Percentiles rank a stretch among this genome's conserved stretches.
Conservation (phyloP, 768 basidiomycete genomes). For the Kwoniella mangroviensis region DNA sequence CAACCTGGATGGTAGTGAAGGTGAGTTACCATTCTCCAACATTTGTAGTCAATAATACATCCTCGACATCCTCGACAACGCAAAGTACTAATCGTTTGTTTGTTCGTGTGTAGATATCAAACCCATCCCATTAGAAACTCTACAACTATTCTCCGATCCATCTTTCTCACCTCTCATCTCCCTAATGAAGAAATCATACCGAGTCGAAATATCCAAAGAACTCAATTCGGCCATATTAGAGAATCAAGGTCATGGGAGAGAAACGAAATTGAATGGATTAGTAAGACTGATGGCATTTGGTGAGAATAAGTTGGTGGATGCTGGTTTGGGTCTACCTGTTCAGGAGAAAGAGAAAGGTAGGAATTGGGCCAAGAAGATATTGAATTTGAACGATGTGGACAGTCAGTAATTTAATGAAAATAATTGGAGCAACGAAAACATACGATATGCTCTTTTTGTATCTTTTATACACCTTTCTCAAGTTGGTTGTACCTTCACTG, state of each 20-base stretch:
- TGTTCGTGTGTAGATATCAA: not conserved
- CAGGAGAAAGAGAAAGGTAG: conserved; percentile 36
- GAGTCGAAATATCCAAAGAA: conserved; percentile 92
- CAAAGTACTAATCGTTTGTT: not conserved
- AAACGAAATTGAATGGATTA: conserved; percentile 83
- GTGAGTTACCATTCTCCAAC: conserved; percentile 15
- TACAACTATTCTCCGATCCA: conserved; percentile 41
- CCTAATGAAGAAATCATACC: conserved; percentile 80
- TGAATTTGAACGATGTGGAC: conserved; percentile 66
- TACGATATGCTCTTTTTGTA: too few relatives aligned
- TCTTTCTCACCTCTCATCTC: conserved; percentile 72
- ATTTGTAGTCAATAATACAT: not conserved
- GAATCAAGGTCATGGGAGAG: conserved; percentile 85
- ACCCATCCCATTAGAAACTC: conserved; percentile 21
- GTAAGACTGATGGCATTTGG: conserved; percentile 88
- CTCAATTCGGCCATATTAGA: conserved; percentile 95
- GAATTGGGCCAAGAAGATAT: conserved; percentile 41
- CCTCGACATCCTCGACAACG: not conserved
- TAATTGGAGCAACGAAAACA: conserved; percentile 61
- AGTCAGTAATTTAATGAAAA: conserved; percentile 60
- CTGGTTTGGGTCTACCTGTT: conserved; percentile 35
- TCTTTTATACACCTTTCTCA: too few relatives aligned
- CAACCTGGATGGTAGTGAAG: not conserved
- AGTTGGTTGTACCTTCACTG: not conserved
- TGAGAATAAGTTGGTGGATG: conserved; percentile 72